Conservation (phyloP, 2,329 filamentous ascomycete species). For the Verticillium dahliae region DNA sequence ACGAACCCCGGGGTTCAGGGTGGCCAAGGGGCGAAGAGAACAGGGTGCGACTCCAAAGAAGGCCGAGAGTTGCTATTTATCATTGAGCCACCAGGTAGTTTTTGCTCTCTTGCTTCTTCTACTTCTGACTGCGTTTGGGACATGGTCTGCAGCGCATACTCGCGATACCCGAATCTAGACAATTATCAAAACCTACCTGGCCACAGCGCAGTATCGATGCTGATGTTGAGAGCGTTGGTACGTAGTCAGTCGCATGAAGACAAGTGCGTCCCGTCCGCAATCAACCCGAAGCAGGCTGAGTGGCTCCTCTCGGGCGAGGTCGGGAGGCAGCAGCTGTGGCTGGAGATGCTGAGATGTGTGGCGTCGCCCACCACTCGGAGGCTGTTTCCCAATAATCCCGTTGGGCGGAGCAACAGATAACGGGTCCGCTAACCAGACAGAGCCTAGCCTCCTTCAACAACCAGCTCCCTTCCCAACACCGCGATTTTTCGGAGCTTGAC, state of each 20-base stretch:
- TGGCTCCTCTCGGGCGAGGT: neutral
- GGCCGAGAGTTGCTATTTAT: neutral
- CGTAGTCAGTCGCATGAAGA: neutral
- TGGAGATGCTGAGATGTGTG: neutral
- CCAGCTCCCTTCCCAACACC: slow-evolving; percentile 27
- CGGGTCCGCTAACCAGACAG: slow-evolving; percentile 15
- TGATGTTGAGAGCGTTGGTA: no score
- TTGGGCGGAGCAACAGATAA: slow-evolving; percentile 6
- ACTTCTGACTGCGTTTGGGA: neutral
- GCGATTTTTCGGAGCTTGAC: slow-evolving; percentile 36
- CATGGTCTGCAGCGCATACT: neutral
- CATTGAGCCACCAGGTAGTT: neutral
- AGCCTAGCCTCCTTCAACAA: slow-evolving; percentile 31
- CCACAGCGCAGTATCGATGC: neutral
- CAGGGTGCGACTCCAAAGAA: neutral
- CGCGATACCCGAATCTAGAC: neutral
- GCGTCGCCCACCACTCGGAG: slow-evolving; percentile 2
- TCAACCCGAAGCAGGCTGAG: neutral
- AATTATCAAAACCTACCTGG: neutral
- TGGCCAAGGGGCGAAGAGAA: neutral
- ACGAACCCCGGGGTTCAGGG: no score
- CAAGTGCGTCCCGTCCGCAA: neutral
- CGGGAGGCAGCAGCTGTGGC: neutral
- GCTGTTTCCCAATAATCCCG: slow-evolving; percentile 9
- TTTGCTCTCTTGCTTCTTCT: no score